These are phyloP conservation scores for Camillea tinctor DNA, from an alignment of 2,329 filamentous ascomycete genomes.

Conservation along the genomic window DNA sequence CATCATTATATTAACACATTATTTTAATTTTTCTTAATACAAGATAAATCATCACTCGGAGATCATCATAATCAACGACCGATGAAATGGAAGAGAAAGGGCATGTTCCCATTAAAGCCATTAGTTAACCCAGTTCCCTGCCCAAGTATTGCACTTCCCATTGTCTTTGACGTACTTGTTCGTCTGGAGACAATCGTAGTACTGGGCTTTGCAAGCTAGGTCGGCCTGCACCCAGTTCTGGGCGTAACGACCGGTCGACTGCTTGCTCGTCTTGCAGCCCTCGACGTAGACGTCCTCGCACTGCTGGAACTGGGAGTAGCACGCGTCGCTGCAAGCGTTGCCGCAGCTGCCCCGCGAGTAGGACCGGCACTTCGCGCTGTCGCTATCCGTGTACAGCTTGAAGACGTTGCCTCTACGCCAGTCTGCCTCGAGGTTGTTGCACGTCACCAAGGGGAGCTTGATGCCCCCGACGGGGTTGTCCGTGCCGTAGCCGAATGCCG, in stretches of 20 bases:
- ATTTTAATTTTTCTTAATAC: no score
- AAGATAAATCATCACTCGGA: no score
- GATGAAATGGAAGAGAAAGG: background rate
- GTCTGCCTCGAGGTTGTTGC: slow-evolving; percentile 50
- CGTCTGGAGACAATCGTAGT: slow-evolving; percentile 44
- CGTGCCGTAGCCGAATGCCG: slow-evolving; percentile 65
- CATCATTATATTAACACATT: background rate
- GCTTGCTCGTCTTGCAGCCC: slow-evolving; percentile 40
- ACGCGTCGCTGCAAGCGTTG: slow-evolving; percentile 51
- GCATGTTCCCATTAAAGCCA: background rate
- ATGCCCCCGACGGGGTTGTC: slow-evolving; percentile 56
- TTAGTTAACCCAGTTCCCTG: slow-evolving; percentile 3
- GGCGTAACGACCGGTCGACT: slow-evolving; percentile 21
- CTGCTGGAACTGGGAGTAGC: slow-evolving; percentile 50
- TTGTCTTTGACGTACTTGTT: slow-evolving; percentile 40
- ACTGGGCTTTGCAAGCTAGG: slow-evolving; percentile 49
- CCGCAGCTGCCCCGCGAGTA: slow-evolving; percentile 39
- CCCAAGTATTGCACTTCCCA: slow-evolving; percentile 38
- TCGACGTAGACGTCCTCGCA: slow-evolving; percentile 50
- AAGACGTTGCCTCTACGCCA: slow-evolving; percentile 41
- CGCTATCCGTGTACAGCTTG: slow-evolving; percentile 50
- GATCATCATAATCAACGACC: no score
- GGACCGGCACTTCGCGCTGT: slow-evolving; percentile 43
- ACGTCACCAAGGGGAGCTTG: slow-evolving; percentile 50
- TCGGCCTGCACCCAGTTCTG: slow-evolving; percentile 31